Conservation (phyloP, 1,139 yeast genomes). For the Meyerozyma guilliermondii region DNA sequence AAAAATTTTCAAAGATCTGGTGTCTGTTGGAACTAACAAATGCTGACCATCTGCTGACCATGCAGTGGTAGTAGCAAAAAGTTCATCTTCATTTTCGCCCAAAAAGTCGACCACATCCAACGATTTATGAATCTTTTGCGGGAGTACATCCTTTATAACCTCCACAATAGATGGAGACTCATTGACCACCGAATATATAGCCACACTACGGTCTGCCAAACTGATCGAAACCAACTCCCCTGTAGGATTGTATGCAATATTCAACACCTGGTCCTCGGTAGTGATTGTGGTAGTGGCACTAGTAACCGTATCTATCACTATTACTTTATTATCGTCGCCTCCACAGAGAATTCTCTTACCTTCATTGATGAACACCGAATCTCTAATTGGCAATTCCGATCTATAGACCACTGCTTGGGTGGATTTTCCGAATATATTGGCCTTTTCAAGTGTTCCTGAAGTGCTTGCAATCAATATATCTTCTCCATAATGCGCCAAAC, state of each 20-base stretch:
- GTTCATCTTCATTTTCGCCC: conserved; percentile 37
- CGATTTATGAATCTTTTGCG: conserved; percentile 30
- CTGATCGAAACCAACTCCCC: conserved; percentile 55
- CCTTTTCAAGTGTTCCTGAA: conserved; percentile 30
- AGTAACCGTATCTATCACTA: conserved; percentile 47
- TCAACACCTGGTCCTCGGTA: conserved; percentile 52
- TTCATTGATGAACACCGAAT: conserved; percentile 60
- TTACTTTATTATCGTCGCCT: conserved; percentile 69
- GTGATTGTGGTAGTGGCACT: conserved; percentile 24
- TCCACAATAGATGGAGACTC: conserved; percentile 34
- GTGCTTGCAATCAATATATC: conserved; percentile 27
- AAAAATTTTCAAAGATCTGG: conserved; percentile 30
- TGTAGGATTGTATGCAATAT: conserved; percentile 55
- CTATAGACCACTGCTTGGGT: conserved; percentile 28
- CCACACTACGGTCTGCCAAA: conserved; percentile 62
- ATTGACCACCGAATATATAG: conserved; percentile 55
- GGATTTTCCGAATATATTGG: conserved; percentile 17
- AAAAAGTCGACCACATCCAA: conserved; percentile 32
- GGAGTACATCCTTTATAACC: conserved; percentile 37
- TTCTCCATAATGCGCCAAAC: conserved; percentile 20
- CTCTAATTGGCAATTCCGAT: conserved; percentile 62
- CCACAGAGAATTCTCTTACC: conserved; percentile 68
- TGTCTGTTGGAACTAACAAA: conserved; percentile 52
- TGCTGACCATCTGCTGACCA: conserved; percentile 50
- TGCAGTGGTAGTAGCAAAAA: conserved; percentile 25